Evolutionary conservation across 768 basidiomycete species (phyloP), one percentile per base, ranked within the genome.

Genomic region (Leucosporidium yakuticum): DNA sequence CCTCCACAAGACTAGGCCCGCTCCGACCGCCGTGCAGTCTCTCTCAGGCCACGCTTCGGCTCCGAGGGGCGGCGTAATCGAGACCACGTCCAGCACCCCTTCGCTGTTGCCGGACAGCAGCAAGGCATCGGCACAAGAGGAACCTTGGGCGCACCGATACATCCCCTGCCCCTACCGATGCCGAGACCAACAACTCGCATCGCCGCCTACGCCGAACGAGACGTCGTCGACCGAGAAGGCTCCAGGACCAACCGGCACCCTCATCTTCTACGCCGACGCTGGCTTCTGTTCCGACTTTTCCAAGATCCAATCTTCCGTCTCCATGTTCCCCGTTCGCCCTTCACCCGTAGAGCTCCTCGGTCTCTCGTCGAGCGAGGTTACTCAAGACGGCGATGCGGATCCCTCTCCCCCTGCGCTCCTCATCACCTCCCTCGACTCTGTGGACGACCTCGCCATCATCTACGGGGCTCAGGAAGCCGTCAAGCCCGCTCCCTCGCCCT

Each of bases 241-340:
- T 8, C 51, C 4, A 53, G 23, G 12, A 53, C 3, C 51, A 23
- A 50, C 50, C 27, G 70, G 70, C 4, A 51, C 58, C 39, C 47
- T 72, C 48, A 65, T 69, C 29, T 72, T 63, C 44, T 72, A 69
- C 68, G 62, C 64, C 20, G 67, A 69, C 50, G 50, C 50, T 4
- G 19, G 55, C 36, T 72, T 72, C 50, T 69, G 67, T 51, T 64
- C 67, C 23, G 71, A 72, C 55, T 56, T 72, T 8, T 57, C 67
- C 9, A 68, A 63, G 39, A 60, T 66, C 34, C 55, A 27, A 20
- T n/a, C 29, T 7, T 31, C 12, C 2, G 31, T 53, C 2, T 50
- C 62, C 1, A 27, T 31, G 27, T 29, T 36, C 19, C 17, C 34
- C 9, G 31, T 11, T 12, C 20, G 36, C 32, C 29, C 4, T 8